Conservation (phyloP, 2,329 filamentous ascomycete genomes). For the Alternaria solani region DNA sequence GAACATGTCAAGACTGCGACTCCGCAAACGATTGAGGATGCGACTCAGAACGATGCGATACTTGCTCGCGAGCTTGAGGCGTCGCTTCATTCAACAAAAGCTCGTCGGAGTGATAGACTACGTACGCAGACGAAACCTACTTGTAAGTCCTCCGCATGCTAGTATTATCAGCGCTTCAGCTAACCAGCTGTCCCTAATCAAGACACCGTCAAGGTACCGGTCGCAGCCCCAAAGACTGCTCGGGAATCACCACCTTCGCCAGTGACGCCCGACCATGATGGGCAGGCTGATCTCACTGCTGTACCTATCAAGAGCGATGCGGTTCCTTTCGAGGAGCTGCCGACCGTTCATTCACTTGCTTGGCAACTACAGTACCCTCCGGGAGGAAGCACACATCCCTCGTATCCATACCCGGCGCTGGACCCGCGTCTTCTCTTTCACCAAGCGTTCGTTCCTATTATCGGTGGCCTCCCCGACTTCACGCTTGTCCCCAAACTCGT, state of each 20-base stretch:
- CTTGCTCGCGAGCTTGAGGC: conserved; percentile 8
- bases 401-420: conserved; percentile 23
- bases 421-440: conserved; percentile 28
- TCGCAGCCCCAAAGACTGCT: not conserved
- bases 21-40: not conserved
- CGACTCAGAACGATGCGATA: not conserved
- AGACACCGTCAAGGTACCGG: not conserved
- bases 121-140: not conserved
- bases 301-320: conserved; percentile 10
- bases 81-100: not conserved
- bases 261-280: not conserved
- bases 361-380: conserved; percentile 31
- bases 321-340: conserved; percentile 7
- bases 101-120: conserved; percentile 14
- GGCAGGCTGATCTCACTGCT: not conserved
- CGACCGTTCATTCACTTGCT: conserved; percentile 2
- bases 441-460: conserved; percentile 16
- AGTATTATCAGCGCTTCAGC: not conserved
- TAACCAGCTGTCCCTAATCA: not conserved
- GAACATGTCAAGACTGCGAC: not conserved
- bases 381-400: conserved; percentile 27
- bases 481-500: conserved; percentile 4
- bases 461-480: conserved; percentile 24
- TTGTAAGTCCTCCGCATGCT: not conserved
- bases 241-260: not conserved